Evolutionary conservation across 805 yeast genomes (phyloP), one percentile per base, ranked within the genome.

Genomic region (Yamadazyma phyllophila): DNA sequence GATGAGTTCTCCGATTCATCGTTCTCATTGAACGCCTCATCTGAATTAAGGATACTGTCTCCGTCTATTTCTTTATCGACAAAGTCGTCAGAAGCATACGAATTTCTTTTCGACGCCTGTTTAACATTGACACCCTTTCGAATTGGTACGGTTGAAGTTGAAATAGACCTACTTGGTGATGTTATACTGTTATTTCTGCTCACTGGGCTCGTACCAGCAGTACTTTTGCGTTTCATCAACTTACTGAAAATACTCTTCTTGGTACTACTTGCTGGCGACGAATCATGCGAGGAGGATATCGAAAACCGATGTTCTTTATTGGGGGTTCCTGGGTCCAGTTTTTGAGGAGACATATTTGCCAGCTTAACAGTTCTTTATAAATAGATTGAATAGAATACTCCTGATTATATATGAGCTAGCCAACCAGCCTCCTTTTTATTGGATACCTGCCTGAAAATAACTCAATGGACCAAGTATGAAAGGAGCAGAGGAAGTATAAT

Each of bases 21-120:
- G 39, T 37, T 36, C 15, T 38, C 42, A 30, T 34, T 46, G 34
- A 30, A 43, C 9, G 49, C 54, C 43, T 57, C 63, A 29, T 57
- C 67, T 27, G 60, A 57, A 39, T 60, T 37, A 9, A 37, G 59
- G 43, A 50, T 57, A 7, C 63, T 50, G 39, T 58, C 55, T 1
- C 54, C 48, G 35, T 55, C 58, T 10, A 61, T 66, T 31, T 55
- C 58, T 44, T 15, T n/a, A 26, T 37, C 40, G 17, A 33, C 43
- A 24, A 49, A 26, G 30, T 31, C 41, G 7, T 40, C 36, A 10
- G 13, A 26, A 26, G 20, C 36, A 14, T n/a, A 26, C 17, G 39
- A 26, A 11, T 29, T 13, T 20, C 36, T 36, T n/a, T 20, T 41
- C 5, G 34, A 7, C 4, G 11, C 7, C 4, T 4, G 11, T 29